These are phyloP conservation scores for Torrubiella hemipterigena DNA, from an alignment of 2,329 filamentous ascomycete species.

Conservation along the genomic window DNA sequence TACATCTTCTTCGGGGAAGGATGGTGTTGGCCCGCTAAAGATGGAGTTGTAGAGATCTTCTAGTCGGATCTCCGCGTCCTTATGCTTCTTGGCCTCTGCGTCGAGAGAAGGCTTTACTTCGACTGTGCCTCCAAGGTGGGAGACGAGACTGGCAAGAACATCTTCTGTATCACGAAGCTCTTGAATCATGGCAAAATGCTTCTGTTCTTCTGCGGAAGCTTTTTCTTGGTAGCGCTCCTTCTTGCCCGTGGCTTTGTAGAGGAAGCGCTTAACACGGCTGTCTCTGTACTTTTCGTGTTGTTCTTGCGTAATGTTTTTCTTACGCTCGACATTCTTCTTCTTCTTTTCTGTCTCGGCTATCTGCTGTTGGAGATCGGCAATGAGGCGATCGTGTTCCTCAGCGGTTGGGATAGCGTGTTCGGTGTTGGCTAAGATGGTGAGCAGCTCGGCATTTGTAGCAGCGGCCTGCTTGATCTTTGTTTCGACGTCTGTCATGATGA, in stretches of 20 bases:
- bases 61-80: constrained; percentile 30
- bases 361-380: constrained; percentile 30
- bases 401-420: constrained; percentile 34
- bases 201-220: constrained; percentile 39
- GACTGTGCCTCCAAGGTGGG: constrained; percentile 27
- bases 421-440: constrained; percentile 33
- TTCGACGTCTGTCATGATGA: constrained; percentile 17
- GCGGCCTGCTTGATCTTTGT: constrained; percentile 25
- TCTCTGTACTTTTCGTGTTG: constrained; percentile 42
- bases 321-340: constrained; percentile 14
- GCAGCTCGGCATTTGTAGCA: constrained; percentile 28
- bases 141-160: constrained; percentile 24
- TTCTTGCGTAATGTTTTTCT: constrained; percentile 26
- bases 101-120: constrained; percentile 23
- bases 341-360: constrained; percentile 25
- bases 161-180: constrained; percentile 32
- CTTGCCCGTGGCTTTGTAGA: constrained; percentile 36
- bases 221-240: constrained; percentile 25
- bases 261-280: constrained; percentile 36
- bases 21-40: constrained; percentile 39
- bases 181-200: constrained; percentile 41
- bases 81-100: constrained; percentile 19
- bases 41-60: constrained; percentile 40
- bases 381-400: constrained; percentile 29
- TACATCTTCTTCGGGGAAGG: constrained; percentile 40